Base-by-base conservation (phyloP, 2,329 filamentous ascomycete species). In the Talaromyces rugulosus region DNA sequence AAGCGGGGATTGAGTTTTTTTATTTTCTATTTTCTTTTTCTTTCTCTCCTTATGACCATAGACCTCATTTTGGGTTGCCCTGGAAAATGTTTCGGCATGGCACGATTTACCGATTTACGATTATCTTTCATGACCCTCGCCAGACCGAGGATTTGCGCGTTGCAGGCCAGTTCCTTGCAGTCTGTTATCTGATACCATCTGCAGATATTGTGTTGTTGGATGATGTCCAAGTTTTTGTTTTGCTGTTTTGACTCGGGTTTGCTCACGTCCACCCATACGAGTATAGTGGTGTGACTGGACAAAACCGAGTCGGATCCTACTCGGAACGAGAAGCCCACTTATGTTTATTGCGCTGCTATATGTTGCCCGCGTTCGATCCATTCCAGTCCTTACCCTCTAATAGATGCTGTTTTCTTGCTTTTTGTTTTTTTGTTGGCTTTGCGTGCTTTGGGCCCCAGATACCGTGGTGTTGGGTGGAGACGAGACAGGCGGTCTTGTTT, bases 61-160 rank as follows among this genome's bases (percentile, higher is more conserved):
- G 74, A 76, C 72, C 72, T 72, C 68, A 68, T 68, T 69, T 70
- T 72, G 66, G 70, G 70, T 72, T 71, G 64, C 66, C 67, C 69
- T 68, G 66, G 64, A 68, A 61, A 61, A 64, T 65, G 62, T 44
- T 61, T 65, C 70, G 65, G 60, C 60, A 57, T 58, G 60, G 55
- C 55, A 23, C 53, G 47, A 23, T 53, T 56, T 53, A 14, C 55
- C 33, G 52, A 33, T 58, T 60, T 51, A 63, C 47, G 63, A 60
- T 51, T 68, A 56, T 64, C 68, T 64, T 66, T 66, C 67, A 73
- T 71, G 56, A 36, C 71, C 72, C 71, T 76, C 73, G 71, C 67
- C 74, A 75, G 73, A 74, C 57, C 50, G 55, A 58, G 58, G 56
- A 61, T 61, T 57, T 51, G 40, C 34, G 31, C 54, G 50, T 31